These are phyloP conservation scores for Crucibulum laeve DNA, from an alignment of 768 basidiomycete genomes.

Conservation along the genomic window DNA sequence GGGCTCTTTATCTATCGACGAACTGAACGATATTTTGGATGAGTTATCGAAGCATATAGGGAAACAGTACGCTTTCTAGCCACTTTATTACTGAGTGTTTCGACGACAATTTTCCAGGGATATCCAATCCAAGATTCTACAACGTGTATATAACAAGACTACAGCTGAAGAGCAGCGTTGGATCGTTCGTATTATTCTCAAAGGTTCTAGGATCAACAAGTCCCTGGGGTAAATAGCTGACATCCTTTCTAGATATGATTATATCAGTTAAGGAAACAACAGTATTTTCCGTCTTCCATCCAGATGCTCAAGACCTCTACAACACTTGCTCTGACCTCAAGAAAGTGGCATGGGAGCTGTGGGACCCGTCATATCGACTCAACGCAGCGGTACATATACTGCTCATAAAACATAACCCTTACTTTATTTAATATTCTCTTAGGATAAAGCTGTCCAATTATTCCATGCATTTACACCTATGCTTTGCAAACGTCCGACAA, in stretches of 20 bases:
- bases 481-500: conserved; percentile 86
- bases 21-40: conserved; percentile 79
- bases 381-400: conserved; percentile 46
- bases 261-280: conserved; percentile 95
- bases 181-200: conserved; percentile 94
- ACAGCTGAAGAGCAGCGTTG: conserved; percentile 91
- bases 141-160: conserved; percentile 70
- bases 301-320: conserved; percentile 90
- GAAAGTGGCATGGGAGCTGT: conserved; percentile 86
- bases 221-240: not conserved
- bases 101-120: conserved; percentile 42
- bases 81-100: not conserved
- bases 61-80: conserved; percentile 52
- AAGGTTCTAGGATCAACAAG: conserved; percentile 51
- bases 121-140: conserved; percentile 68
- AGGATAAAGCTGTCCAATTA: conserved; percentile 84
- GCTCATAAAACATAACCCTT: not conserved
- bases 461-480: conserved; percentile 91
- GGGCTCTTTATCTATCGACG: conserved; percentile 73
- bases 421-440: not conserved
- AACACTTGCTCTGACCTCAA: conserved; percentile 97
- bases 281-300: conserved; percentile 87
- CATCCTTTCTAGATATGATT: conserved; percentile 73
- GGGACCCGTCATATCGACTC: conserved; percentile 67
- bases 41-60: conserved; percentile 68